phyloP scores from a whole-genome alignment of 2,329 filamentous ascomycete genomes.

The Aureobasidium sp. region DNA sequence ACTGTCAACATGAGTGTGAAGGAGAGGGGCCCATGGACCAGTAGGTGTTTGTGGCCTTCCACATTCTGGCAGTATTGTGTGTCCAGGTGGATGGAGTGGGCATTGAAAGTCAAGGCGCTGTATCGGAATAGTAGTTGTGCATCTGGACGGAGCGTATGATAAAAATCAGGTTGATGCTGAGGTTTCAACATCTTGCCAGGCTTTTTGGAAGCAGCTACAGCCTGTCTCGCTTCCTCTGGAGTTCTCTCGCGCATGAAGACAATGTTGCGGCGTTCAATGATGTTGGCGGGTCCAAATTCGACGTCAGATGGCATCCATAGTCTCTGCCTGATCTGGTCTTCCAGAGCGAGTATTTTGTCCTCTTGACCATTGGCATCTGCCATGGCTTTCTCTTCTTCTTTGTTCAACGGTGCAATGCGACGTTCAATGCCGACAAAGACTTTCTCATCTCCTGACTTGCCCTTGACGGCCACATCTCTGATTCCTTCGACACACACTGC shows the following conservation, averaged over 20 bases:
- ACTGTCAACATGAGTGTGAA: conserved; percentile 80
- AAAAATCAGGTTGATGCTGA: conserved; percentile 58
- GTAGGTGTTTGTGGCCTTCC: conserved; percentile 78
- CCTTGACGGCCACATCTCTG: conserved; percentile 54
- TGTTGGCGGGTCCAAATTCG: conserved; percentile 45
- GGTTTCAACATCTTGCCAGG: conserved; percentile 47
- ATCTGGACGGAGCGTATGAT: conserved; percentile 70
- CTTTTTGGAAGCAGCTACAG: conserved; percentile 32
- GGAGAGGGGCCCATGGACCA: conserved; percentile 90
- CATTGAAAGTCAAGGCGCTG: conserved; percentile 92
- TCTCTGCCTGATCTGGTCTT: conserved; percentile 42
- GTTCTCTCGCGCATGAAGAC: conserved; percentile 67
- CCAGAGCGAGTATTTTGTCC: conserved; percentile 18
- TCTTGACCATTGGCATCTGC: conserved; percentile 24
- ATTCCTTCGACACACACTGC: conserved; percentile 55
- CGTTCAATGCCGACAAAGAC: conserved; percentile 69
- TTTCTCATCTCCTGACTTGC: conserved; percentile 57
- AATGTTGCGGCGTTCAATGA: conserved; percentile 67
- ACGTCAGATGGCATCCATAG: conserved; percentile 50
- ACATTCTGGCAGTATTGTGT: conserved; percentile 70
- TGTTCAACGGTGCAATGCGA: conserved; percentile 42
- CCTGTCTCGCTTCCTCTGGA: conserved; percentile 39
- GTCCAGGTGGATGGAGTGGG: conserved; percentile 91
- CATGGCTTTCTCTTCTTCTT: conserved; percentile 35
- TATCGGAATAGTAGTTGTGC: conserved; percentile 85